Conservation (phyloP, 2,329 filamentous ascomycete species). For the Diplodia mutila region DNA sequence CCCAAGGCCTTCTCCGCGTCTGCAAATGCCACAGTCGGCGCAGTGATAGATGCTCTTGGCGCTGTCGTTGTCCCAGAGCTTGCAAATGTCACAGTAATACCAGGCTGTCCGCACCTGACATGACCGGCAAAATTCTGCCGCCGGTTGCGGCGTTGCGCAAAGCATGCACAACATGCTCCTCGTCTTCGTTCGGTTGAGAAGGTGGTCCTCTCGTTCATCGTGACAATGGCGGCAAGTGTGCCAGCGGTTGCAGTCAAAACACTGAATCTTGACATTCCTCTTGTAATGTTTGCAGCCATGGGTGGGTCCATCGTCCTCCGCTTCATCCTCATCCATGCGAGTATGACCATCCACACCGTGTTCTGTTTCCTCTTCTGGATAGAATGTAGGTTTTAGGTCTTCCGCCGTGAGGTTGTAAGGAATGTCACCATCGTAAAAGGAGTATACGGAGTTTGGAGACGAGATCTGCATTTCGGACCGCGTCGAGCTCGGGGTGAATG, state of each 20-base stretch:
- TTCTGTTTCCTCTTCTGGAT: slow-evolving; percentile 24
- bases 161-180: slow-evolving; percentile 98
- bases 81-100: slow-evolving; percentile 94
- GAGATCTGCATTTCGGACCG: slow-evolving; percentile 40
- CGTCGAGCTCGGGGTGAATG: slow-evolving; percentile 43
- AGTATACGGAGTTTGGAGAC: slow-evolving; percentile 40
- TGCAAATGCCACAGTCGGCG: slow-evolving; percentile 91
- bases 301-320: slow-evolving; percentile 49
- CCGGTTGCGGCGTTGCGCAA: slow-evolving; percentile 82
- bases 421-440: slow-evolving; percentile 40
- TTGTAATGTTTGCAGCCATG: slow-evolving; percentile 92
- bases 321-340: slow-evolving; percentile 54
- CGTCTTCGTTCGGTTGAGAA: slow-evolving; percentile 78
- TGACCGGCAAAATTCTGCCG: slow-evolving; percentile 73
- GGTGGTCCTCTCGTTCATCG: slow-evolving; percentile 78
- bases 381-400: slow-evolving; percentile 23
- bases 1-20: slow-evolving; percentile 85
- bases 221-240: slow-evolving; percentile 96
- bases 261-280: slow-evolving; percentile 94
- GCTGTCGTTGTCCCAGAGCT: slow-evolving; percentile 93
- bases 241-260: slow-evolving; percentile 86
- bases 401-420: slow-evolving; percentile 39
- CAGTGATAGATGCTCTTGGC: slow-evolving; percentile 96
- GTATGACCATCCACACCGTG: slow-evolving; percentile 43
- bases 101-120: slow-evolving; percentile 79